Conservation (phyloP, 257 asterid genomes). For the Mentha longifolia region DNA sequence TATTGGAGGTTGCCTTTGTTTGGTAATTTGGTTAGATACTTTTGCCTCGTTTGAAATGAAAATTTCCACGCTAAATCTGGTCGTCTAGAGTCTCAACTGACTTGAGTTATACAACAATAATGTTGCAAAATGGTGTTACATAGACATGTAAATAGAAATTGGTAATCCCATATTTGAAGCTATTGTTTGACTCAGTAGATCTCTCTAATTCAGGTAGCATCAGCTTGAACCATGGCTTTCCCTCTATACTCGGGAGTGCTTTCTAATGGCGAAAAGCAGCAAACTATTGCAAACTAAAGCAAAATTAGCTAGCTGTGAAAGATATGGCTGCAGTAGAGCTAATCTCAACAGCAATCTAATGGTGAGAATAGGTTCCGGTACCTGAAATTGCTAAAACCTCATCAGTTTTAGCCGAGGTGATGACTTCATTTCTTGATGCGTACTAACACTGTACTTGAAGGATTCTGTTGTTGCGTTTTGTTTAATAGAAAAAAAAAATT, state of each 20-base stretch:
- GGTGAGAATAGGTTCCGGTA: conserved; percentile 43
- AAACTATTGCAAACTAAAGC: too few species aligned
- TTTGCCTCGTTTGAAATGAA: background rate
- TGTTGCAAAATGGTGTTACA: background rate
- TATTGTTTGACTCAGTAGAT: background rate
- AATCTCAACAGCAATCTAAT: conserved; percentile 39
- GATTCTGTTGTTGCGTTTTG: conserved; percentile 20
- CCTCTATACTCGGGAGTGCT: too few species aligned
- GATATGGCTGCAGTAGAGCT: conserved; percentile 35
- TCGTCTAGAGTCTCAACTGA: too few species aligned
- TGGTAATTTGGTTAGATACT: background rate
- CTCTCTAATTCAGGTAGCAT: conserved; percentile 38
- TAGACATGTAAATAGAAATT: background rate
- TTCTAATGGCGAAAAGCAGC: too few species aligned
- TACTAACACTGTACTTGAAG: background rate
- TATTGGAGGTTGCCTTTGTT: conserved; percentile 7
- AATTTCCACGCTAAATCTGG: too few species aligned
- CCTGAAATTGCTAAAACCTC: conserved; percentile 46
- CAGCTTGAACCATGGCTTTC: conserved; percentile 52
- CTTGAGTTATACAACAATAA: background rate
- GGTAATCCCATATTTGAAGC: background rate
- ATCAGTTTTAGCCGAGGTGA: conserved; percentile 57
- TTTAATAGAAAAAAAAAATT: conserved; percentile 12
- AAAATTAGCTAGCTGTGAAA: too few species aligned
- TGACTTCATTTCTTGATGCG: conserved; percentile 32